These are phyloP conservation scores for Eucalyptus regnans DNA, from an alignment of 345 rosid species.

Conservation along the genomic window DNA sequence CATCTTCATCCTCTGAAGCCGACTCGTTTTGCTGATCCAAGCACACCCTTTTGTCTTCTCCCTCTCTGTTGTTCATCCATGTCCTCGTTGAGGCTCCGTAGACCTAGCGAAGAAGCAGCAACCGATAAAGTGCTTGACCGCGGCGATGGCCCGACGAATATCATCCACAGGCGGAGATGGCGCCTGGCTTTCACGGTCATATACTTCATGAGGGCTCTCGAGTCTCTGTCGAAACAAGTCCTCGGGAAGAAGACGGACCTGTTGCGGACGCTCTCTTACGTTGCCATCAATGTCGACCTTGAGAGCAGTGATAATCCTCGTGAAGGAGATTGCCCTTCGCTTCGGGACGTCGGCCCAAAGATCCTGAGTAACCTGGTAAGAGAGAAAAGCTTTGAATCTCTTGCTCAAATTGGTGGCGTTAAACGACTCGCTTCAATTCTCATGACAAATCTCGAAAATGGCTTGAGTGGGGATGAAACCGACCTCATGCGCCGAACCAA, in stretches of 20 bases:
- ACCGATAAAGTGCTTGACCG: accelerated
- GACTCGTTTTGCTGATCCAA: too few relatives aligned
- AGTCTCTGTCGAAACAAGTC: neutral
- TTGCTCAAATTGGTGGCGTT: slow-evolving; percentile 23
- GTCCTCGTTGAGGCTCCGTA: neutral
- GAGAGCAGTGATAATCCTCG: slow-evolving; percentile 14
- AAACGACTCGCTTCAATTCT: slow-evolving; percentile 21
- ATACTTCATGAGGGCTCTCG: slow-evolving; percentile 14
- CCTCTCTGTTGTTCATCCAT: neutral
- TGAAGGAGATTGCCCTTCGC: slow-evolving; percentile 17
- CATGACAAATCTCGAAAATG: slow-evolving; percentile 12
- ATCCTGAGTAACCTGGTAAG: neutral
- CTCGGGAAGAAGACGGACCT: neutral
- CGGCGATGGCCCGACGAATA: neutral
- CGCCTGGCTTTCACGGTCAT: slow-evolving; percentile 32
- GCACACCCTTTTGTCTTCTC: neutral
- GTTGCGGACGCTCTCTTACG: neutral
- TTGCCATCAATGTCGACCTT: slow-evolving; percentile 8
- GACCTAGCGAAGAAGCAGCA: neutral
- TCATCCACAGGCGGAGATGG: slow-evolving; percentile 14
- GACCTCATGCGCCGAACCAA: slow-evolving; percentile 20
- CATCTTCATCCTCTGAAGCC: too few relatives aligned
- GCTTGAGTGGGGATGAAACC: slow-evolving; percentile 18
- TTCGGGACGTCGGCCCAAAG: neutral
- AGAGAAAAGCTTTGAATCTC: neutral